A percentile compares a stretch with the other conserved stretches of the same genome.
Evolutionary conservation across 768 basidiomycete genomes (phyloP).

Genomic region (Russula olivacea): DNA sequence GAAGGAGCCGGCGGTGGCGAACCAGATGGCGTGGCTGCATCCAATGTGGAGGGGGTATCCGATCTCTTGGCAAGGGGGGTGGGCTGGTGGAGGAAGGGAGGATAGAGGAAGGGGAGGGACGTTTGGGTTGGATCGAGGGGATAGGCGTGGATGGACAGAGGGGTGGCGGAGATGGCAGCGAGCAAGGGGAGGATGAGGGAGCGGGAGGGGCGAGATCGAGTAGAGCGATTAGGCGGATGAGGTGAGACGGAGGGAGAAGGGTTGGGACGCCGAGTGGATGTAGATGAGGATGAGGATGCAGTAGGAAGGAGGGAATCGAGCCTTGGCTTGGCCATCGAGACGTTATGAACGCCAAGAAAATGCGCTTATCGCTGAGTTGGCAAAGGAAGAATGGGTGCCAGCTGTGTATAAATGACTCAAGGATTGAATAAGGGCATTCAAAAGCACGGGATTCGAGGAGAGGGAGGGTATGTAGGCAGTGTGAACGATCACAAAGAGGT

Average conservation of each 20-base stretch:
- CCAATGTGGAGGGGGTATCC: background rate
- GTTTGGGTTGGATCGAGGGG: constrained; percentile 14
- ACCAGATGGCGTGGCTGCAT: background rate
- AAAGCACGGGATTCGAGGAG: background rate
- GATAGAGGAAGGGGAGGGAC: constrained; percentile 25
- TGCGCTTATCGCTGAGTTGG: background rate
- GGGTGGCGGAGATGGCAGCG: constrained; percentile 9
- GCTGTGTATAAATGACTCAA: background rate
- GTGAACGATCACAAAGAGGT: background rate
- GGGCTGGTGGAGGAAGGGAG: constrained; percentile 32
- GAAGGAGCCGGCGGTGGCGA: background rate
- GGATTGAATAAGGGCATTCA: background rate
- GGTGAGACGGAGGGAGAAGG: background rate
- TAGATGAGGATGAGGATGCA: constrained; percentile 3
- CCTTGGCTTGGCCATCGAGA: constrained; percentile 30
- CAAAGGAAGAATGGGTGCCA: background rate
- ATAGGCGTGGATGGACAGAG: background rate
- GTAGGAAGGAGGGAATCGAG: constrained; percentile 6
- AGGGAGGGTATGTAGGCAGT: background rate
- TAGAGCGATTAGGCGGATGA: background rate
- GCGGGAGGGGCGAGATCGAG: constrained; percentile 4
- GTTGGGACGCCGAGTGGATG: background rate
- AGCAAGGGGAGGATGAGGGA: constrained; percentile 7
- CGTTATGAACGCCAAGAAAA: constrained; percentile 9
- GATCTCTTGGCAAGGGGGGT: constrained; percentile 9